Percentiles rank a stretch among this genome's conserved stretches.
phyloP scores from a whole-genome alignment of 805 yeast genomes.

The Ogataea saltuana region DNA sequence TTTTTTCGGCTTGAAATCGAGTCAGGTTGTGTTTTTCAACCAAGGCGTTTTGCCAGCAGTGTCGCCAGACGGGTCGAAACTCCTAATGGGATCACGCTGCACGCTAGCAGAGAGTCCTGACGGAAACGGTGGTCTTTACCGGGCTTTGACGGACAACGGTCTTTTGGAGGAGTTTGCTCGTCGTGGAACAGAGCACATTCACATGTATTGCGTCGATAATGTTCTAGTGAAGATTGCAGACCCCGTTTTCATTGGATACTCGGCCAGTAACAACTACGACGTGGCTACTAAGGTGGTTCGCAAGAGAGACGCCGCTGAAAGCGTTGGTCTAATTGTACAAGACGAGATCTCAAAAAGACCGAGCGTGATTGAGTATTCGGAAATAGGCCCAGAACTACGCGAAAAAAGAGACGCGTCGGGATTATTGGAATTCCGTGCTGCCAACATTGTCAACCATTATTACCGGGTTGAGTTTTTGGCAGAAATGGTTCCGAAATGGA shows the following conservation, averaged over 20 bases:
- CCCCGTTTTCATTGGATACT: conserved; percentile 85
- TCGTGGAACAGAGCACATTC: conserved; percentile 82
- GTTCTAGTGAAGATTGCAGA: conserved; percentile 90
- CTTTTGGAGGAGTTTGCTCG: conserved; percentile 65
- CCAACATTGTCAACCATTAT: conserved; percentile 96
- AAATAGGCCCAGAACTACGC: conserved; percentile 74
- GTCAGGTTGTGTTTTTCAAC: conserved; percentile 77
- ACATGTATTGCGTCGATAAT: conserved; percentile 97
- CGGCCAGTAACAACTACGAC: conserved; percentile 63
- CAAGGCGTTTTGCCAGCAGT: conserved; percentile 97
- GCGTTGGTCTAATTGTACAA: conserved; percentile 88
- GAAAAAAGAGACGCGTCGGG: conserved; percentile 61
- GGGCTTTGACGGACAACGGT: conserved; percentile 67
- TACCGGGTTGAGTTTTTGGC: conserved; percentile 77
- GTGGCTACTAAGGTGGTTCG: conserved; percentile 94
- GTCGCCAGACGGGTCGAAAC: conserved; percentile 62
- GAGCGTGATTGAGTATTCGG: conserved; percentile 93
- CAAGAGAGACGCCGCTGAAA: conserved; percentile 82
- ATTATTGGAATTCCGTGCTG: conserved; percentile 79
- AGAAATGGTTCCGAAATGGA: conserved; percentile 66
- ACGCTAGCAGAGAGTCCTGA: conserved; percentile 86
- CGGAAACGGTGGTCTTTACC: conserved; percentile 96
- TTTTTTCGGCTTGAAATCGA: conserved; percentile 67
- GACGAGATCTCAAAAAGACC: conserved; percentile 61
- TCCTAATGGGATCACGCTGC: conserved; percentile 58